Conservation (phyloP, 23 red algal genomes). For the Gracilaria gracilis region DNA sequence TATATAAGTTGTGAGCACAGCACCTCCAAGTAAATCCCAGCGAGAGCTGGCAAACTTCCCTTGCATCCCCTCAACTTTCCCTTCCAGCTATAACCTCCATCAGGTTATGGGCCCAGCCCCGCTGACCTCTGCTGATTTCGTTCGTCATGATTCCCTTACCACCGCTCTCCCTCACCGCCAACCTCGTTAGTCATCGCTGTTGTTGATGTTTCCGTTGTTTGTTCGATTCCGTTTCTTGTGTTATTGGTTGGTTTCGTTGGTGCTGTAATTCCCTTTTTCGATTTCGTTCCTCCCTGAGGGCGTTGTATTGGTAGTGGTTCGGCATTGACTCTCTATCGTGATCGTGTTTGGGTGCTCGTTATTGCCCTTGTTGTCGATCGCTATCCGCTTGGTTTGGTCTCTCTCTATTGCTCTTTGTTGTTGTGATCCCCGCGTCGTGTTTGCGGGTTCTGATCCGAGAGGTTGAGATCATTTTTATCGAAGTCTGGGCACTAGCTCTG, state of each 20-base stretch:
- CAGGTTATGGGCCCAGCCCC: conserved; percentile 54
- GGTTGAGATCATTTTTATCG: conserved; percentile 26
- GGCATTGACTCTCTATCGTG: conserved; percentile 15
- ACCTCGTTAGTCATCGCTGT: background rate
- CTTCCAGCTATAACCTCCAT: background rate
- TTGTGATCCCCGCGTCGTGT: conserved; percentile 28
- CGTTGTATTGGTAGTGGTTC: conserved; percentile 47
- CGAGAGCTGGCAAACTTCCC: conserved; percentile 3
- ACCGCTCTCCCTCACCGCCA: conserved; percentile 48
- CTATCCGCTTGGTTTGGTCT: conserved; percentile 12
- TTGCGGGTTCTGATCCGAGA: conserved; percentile 37
- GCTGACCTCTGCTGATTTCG: conserved; percentile 40
- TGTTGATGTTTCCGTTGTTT: background rate
- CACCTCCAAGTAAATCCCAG: background rate
- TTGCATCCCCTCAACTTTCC: background rate
- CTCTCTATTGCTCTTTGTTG: conserved; percentile 21
- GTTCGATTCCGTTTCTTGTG: conserved; percentile 15
- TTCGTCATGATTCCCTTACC: conserved; percentile 39
- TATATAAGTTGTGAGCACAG: background rate
- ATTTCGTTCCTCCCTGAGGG: conserved; percentile 54
- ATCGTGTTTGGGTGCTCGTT: conserved; percentile 30
- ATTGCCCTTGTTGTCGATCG: conserved; percentile 28
- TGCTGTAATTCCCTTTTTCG: conserved; percentile 6
- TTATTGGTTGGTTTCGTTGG: conserved; percentile 31
- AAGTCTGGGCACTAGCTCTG: background rate